Evolutionary conservation across 202 grass and related monocot species (phyloP), one percentile per base, ranked within the genome.

Genomic region (Panicum virgatum): DNA sequence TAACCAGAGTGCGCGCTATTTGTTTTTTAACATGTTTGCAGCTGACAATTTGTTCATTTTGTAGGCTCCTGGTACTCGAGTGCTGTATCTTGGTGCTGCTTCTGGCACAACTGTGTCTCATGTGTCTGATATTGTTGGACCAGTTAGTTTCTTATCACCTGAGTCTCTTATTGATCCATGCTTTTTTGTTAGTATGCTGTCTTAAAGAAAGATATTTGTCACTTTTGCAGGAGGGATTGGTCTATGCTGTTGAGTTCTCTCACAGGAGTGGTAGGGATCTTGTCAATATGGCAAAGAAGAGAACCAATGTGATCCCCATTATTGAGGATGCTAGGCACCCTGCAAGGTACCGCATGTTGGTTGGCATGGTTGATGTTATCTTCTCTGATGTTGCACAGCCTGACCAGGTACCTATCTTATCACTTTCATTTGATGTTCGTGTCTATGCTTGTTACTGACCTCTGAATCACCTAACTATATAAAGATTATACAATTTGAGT

Each of bases 331-430:
- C 95, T 69, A 94, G 95, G 62, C 90, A 98, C 74, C 95, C 95
- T 3, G 92, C 90, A 1, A 94, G 81, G 77, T 98, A 98, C 48
- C 63, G 96, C 14, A 93, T 98, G 92, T 25, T 98, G 84, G 96
- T 98, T 30, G 96, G 96, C 78, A 98, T 98, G 96, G 96, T 98
- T 72, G 96, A 98, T 90, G 90, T 93, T 47, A 91, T 98, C 75
- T 98, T 98, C 83, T 98, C 96, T 45, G 96, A 98, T 89, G 96
- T 98, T 85, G 96, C 96, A 12, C 96, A 98, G 77, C 92, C 96
- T 56, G 96, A 95, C 16, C 96, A 98, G 96, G 96, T 98, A 58
- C 47, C 22, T 56, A 0, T 60, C 1, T 36, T 34, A 1, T 19
- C 20, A 25, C 1, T 22, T 34, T 4, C 38, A 46, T 19, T 39